phyloP scores from a whole-genome alignment of 148 eudicot species.

The Polygonum aviculare region DNA sequence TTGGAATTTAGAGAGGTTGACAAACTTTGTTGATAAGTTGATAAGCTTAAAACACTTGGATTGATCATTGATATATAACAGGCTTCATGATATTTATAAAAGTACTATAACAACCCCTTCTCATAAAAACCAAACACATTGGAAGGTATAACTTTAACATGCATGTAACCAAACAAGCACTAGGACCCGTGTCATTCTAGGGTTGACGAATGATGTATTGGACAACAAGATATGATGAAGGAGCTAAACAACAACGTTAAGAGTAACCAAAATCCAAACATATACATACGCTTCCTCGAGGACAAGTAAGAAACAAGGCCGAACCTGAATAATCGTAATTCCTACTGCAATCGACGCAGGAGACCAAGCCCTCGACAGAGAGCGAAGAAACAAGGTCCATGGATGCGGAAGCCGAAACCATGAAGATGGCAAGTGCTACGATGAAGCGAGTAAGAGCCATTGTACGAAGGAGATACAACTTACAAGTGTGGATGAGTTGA shows the following conservation, averaged over 20 bases:
- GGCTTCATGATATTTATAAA: background rate
- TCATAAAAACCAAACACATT: no score
- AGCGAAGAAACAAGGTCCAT: conserved; percentile 17
- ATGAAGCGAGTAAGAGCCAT: conserved; percentile 6
- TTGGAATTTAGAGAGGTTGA: background rate
- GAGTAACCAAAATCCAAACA: background rate
- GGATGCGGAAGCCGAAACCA: conserved; percentile 17
- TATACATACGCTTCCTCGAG: background rate
- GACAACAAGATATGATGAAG: background rate
- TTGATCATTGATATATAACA: background rate
- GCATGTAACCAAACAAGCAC: no score
- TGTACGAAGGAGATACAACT: background rate
- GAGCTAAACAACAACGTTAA: background rate
- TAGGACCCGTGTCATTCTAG: background rate
- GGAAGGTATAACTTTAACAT: no score
- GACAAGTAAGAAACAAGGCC: background rate
- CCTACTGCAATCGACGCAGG: conserved; percentile 39
- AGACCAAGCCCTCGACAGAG: conserved; percentile 30
- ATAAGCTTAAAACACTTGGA: no score
- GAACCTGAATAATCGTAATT: conserved; percentile 27
- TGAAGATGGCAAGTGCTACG: background rate
- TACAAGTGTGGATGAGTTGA: background rate
- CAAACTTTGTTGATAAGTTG: no score
- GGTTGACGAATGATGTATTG: background rate
- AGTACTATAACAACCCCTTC: no score